Base-by-base conservation (phyloP, 495 filamentous ascomycete species). In the Podospora anserina region DNA sequence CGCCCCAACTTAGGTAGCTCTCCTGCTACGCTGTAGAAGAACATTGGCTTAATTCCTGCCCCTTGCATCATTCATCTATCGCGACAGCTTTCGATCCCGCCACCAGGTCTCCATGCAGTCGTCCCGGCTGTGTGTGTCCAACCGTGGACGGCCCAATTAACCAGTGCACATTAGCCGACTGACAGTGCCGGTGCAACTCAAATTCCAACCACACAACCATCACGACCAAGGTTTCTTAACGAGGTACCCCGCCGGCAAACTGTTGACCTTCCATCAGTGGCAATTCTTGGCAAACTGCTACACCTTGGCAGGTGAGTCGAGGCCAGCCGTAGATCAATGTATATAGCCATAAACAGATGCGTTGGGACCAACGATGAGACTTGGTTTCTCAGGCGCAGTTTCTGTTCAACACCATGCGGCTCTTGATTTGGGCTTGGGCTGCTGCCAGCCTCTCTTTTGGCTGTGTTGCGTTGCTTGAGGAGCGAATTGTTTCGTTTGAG, bases 401-500 rank as follows among this genome's bases (percentile, higher is more conserved):
- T 49, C 9, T 49, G 9, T 16, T 16, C 39, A 49, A 49, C 55
- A 58, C 23, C 55, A 58, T 58, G 55, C 55, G 55, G n/a, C 55
- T 58, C 23, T 58, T 23, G 2, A 20, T 26, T 19, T 26, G 23
- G 55, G 23, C n/a, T 5, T 58, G 55, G 55, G n/a, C 23, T 58
- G n/a, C 23, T 19, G 55, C 55, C 55, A 58, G 55, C 18, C n/a
- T 58, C 23, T 58, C 55, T 18, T 7, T 26, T 5, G 13, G 55
- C 23, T 19, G n/a, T 26, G n/a, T 23, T 26, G 69, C 67, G 4
- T 66, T 77, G 1, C 66, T 77, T 5, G 75, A 77, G 57, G 70
- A 77, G 64, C 59, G 28, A 0, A 71, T 77, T 32, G 65, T 77
- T 15, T 72, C 75, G 3, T 75, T 77, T n/a, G 72, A 74, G n/a